Evolutionary conservation across 2,329 filamentous ascomycete species (phyloP).

Genomic region (Acrocalymma vagum): DNA sequence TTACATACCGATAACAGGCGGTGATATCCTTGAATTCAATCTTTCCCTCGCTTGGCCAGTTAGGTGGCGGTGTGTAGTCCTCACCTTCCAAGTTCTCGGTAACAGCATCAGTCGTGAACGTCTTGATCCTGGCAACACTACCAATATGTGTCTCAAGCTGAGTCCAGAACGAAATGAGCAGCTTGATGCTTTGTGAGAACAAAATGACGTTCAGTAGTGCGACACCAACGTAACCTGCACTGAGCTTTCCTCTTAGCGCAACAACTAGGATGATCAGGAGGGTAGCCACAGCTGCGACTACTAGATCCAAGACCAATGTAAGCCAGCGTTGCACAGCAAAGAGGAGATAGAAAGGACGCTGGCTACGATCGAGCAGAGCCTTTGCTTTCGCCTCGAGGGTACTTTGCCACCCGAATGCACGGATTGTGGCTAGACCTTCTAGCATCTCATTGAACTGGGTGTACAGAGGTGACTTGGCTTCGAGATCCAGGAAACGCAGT

Average conservation of each 20-base stretch:
- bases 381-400: constrained; percentile 49
- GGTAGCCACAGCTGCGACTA: constrained; percentile 50
- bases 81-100: constrained; percentile 64
- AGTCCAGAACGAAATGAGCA: constrained; percentile 64
- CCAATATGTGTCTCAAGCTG: constrained; percentile 66
- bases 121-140: constrained; percentile 63
- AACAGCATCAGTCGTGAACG: constrained; percentile 57
- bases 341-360: constrained; percentile 56
- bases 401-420: constrained; percentile 60
- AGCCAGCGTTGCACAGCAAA: constrained; percentile 57
- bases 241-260: constrained; percentile 48
- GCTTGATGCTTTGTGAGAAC: constrained; percentile 61
- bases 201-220: constrained; percentile 63
- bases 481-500: constrained; percentile 62
- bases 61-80: constrained; percentile 45
- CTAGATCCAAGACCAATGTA: constrained; percentile 50
- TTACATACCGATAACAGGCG: constrained; percentile 52
- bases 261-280: constrained; percentile 46
- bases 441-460: constrained; percentile 62
- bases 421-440: constrained; percentile 58
- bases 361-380: constrained; percentile 49
- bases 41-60: constrained; percentile 54
- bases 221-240: constrained; percentile 61
- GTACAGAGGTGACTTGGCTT: constrained; percentile 59
- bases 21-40: constrained; percentile 56